These are phyloP conservation scores for Penicillium macrosclerotiorum DNA, from an alignment of 495 filamentous ascomycete species.

Conservation along the genomic window DNA sequence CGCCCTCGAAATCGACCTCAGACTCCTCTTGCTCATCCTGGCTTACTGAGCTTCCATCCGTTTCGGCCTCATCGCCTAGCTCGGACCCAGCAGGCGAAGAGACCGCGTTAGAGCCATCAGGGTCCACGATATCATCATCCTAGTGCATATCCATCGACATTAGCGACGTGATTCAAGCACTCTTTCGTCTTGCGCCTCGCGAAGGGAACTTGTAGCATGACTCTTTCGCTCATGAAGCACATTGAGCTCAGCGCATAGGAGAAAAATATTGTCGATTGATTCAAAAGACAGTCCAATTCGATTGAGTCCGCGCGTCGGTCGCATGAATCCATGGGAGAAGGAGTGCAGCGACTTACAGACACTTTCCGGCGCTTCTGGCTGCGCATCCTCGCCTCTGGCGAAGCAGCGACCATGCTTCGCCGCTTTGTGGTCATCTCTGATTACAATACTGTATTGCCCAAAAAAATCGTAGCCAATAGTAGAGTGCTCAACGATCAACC, in stretches of 20 bases:
- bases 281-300: neutral
- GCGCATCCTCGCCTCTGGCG: conserved; percentile 39
- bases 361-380: conserved; percentile 61
- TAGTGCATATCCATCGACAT: conserved; percentile 1
- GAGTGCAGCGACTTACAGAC: conserved; percentile 45
- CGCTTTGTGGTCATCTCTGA: conserved; percentile 65
- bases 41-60: neutral
- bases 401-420: conserved; percentile 48
- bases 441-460: too few species aligned
- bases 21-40: conserved; percentile 42
- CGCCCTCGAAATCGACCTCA: conserved; percentile 55
- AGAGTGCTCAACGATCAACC: too few species aligned
- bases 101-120: conserved; percentile 29
- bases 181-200: neutral
- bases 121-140: conserved; percentile 21
- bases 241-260: too few species aligned
- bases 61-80: conserved; percentile 20
- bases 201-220: conserved; percentile 1
- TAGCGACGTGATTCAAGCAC: neutral
- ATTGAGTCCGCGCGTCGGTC: neutral
- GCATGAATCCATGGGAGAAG: neutral
- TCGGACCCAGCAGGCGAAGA: conserved; percentile 37
- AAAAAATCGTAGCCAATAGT: too few species aligned
- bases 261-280: too few species aligned
- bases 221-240: neutral